Conservation (phyloP, 345 rosid genomes). For the Citrus medica region DNA sequence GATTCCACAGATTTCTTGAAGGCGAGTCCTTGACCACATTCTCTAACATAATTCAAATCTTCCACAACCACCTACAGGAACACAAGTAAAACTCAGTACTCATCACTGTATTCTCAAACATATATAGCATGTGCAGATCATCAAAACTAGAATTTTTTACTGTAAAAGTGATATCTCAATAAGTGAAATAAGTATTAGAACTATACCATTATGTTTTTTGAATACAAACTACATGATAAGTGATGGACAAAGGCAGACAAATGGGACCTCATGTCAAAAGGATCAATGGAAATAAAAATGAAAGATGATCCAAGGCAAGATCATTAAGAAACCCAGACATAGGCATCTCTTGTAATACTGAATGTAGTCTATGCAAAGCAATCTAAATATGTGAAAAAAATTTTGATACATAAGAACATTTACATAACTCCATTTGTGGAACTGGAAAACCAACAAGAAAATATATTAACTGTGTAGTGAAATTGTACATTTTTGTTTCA, state of each 20-base stretch:
- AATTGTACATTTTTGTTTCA: background rate
- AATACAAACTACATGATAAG: background rate
- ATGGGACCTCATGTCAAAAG: background rate
- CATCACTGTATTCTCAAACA: background rate
- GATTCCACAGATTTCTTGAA: constrained; percentile 18
- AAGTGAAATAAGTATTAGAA: background rate
- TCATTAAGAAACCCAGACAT: too few species aligned
- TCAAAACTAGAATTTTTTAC: background rate
- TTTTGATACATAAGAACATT: background rate
- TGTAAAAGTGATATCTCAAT: background rate
- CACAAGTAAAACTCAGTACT: background rate
- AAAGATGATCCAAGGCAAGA: background rate
- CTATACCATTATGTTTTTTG: background rate
- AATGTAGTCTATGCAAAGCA: background rate
- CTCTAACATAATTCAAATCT: constrained; percentile 49
- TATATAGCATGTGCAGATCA: background rate
- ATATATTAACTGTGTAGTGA: background rate
- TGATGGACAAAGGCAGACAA: background rate
- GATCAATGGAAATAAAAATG: background rate
- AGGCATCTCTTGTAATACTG: too few species aligned
- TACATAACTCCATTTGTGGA: background rate
- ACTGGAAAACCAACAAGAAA: background rate
- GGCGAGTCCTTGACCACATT: constrained; percentile 17
- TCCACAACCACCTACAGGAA: constrained; percentile 51
- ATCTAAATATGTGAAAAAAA: background rate